Evolutionary conservation across 179 eudicot genomes (phyloP), one percentile per base, ranked within the genome.

Genomic region (Silene noctiflora): DNA sequence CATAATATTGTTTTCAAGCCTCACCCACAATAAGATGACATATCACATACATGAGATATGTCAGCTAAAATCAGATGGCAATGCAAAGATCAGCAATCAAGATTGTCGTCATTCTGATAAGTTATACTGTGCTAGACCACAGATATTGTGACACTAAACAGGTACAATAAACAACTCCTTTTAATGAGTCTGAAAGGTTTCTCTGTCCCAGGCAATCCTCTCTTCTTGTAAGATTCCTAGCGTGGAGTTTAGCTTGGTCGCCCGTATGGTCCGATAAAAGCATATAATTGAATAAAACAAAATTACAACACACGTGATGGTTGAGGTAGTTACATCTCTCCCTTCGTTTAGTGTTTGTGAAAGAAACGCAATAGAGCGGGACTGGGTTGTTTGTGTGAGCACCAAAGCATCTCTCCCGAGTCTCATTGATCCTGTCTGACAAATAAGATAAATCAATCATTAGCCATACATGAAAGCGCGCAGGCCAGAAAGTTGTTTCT

Each of bases 371-470:
- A 91, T 83, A 60, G 97, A 91, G 77, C 97, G 89, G 72, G 97
- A 87, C 67, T 86, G 56, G 11, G 87, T 78, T 70, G 92, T 91
- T 73, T 91, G 97, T 55, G 90, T 90, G 29, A 91, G 84, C 72
- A 91, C 94, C 81, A 91, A 63, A 76, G 92, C 97, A 85, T 91
- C 97, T 77, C 79, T 86, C 25, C 97, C 97, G 64, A 91, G 87
- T 76, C 90, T 88, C 97, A 91, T 91, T 33, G 92, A 87, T 76
- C 97, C 97, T 61, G 90, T 91, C 97, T 91, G 89, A 73, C 39
- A 75, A 69, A 81, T 55, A 81, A 76, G 75, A 42, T 51, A 80
- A 64, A 63, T 21, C 24, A 53, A 19, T 6, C 71, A 77, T 74
- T 35, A 82, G 81, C 33, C 25, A 29, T 29, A 39, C 35, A 62